These are phyloP conservation scores for Smittium culicis DNA, from an alignment of 371 early-diverging fungal genomes.

Conservation along the genomic window DNA sequence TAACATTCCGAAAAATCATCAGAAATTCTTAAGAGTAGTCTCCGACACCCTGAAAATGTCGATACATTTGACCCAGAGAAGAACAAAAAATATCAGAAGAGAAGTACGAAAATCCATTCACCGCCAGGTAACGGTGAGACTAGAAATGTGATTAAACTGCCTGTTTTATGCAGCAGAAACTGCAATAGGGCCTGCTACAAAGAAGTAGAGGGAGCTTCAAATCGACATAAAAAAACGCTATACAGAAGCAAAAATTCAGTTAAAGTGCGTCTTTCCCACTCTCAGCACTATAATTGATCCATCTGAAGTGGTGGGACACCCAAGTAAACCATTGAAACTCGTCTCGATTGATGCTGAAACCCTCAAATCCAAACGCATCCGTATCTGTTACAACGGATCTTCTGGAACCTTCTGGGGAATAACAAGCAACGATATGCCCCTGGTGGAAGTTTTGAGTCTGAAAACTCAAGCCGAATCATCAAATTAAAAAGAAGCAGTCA, in stretches of 20 bases:
- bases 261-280: neutral
- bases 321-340: neutral
- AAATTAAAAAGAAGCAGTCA: neutral
- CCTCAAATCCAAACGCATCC: neutral
- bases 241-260: neutral
- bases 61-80: too few relatives aligned
- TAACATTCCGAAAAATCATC: too few relatives aligned
- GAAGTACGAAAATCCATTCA: too few relatives aligned
- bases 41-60: too few relatives aligned
- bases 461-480: neutral
- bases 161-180: too few relatives aligned
- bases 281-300: neutral
- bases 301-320: neutral
- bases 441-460: neutral
- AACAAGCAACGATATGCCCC: neutral
- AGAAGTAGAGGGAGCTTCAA: slow-evolving; percentile 7
- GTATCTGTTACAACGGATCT: slow-evolving; percentile 8
- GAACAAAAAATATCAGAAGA: too few relatives aligned
- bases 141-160: too few relatives aligned
- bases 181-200: too few relatives aligned
- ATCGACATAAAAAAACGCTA: neutral
- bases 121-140: too few relatives aligned
- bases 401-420: neutral
- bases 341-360: neutral
- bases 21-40: too few relatives aligned